Conservation (phyloP, 139 green algal species). For the Diplosphaera chodatii region DNA sequence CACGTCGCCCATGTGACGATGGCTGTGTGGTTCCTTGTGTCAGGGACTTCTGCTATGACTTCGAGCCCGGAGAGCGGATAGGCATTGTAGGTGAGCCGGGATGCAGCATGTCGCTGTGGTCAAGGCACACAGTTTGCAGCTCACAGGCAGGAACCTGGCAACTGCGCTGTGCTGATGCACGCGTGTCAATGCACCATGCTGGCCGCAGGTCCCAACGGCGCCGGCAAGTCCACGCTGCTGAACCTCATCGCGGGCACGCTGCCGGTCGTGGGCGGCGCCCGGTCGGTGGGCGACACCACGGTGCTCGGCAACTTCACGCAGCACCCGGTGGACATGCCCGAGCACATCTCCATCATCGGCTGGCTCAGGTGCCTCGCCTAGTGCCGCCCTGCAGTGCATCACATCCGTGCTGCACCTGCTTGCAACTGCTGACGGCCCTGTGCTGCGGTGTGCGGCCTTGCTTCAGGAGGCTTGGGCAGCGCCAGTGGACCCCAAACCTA, state of each 20-base stretch:
- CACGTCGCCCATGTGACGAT: too few species aligned
- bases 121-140: too few species aligned
- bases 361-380: conserved; percentile 35
- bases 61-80: conserved; percentile 52
- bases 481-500: too few species aligned
- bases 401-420: too few species aligned
- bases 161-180: too few species aligned
- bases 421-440: too few species aligned
- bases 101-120: neutral
- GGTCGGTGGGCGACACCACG: conserved; percentile 52
- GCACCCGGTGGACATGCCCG: conserved; percentile 47
- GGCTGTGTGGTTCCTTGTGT: too few species aligned
- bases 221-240: conserved; percentile 60
- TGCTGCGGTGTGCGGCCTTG: too few species aligned
- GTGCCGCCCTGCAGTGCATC: too few species aligned
- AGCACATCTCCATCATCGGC: conserved; percentile 54
- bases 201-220: conserved; percentile 4
- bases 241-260: conserved; percentile 45
- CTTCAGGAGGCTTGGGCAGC: too few species aligned
- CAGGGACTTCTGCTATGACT: conserved; percentile 52
- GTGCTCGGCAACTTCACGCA: conserved; percentile 70
- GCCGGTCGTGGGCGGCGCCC: conserved; percentile 8
- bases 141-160: too few species aligned
- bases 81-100: conserved; percentile 50
- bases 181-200: too few species aligned